These are phyloP conservation scores for Carex kokanica DNA, from an alignment of 176 grass and related monocot species.

Conservation along the genomic window DNA sequence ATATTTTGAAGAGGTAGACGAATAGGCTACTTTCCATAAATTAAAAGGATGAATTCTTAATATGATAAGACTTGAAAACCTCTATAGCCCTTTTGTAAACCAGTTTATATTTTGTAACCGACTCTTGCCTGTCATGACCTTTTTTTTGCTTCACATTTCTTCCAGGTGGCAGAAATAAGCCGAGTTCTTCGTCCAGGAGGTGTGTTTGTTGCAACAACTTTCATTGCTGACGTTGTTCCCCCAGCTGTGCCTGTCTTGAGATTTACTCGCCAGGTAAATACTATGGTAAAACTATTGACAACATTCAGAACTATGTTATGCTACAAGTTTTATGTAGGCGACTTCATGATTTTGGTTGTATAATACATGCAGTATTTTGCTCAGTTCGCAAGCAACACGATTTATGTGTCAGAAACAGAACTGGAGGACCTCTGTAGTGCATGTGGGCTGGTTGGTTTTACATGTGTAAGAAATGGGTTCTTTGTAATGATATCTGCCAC, in stretches of 20 bases:
- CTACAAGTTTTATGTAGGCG: background rate
- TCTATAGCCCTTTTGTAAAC: background rate
- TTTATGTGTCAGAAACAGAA: constrained; percentile 71
- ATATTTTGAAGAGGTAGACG: background rate
- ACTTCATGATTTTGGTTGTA: background rate
- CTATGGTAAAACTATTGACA: constrained; percentile 14
- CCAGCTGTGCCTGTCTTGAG: constrained; percentile 44
- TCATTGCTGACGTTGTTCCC: constrained; percentile 55
- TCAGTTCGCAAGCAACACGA: constrained; percentile 49
- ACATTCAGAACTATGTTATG: background rate
- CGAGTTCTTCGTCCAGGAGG: constrained; percentile 72
- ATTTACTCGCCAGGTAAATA: constrained; percentile 57
- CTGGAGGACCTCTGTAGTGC: constrained; percentile 75
- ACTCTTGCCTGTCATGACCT: background rate
- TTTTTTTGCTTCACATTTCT: background rate
- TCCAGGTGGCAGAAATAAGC: constrained; percentile 83
- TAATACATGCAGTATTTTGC: constrained; percentile 52
- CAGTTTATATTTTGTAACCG: background rate
- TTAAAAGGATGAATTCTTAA: background rate
- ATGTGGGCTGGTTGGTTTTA: constrained; percentile 71
- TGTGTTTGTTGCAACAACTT: constrained; percentile 82
- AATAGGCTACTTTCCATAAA: background rate
- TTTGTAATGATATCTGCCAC: constrained; percentile 87
- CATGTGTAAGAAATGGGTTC: constrained; percentile 54
- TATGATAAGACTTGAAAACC: background rate